A percentile compares a stretch with the other conserved stretches of the same genome.
Evolutionary conservation across 768 basidiomycete genomes (phyloP).

Genomic region (Amanita exitialis): DNA sequence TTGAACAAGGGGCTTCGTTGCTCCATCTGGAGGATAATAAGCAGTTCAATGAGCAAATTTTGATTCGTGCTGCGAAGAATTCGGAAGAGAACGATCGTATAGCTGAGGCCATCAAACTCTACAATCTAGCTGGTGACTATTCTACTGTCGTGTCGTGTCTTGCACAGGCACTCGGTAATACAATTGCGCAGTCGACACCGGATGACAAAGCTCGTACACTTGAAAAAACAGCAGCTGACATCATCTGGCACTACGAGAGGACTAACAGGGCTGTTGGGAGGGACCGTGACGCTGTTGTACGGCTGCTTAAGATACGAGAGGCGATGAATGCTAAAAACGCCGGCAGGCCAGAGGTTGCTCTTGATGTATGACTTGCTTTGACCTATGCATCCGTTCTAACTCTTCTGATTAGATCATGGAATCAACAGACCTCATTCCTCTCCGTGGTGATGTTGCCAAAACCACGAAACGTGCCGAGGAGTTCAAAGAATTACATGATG

Average conservation of each 20-base stretch:
- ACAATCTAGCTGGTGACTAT: constrained; percentile 91
- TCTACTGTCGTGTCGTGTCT: constrained; percentile 81
- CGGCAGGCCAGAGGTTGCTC: constrained; percentile 63
- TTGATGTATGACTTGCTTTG: constrained; percentile 52
- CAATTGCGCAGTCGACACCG: constrained; percentile 52
- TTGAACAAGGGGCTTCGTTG: constrained; percentile 75
- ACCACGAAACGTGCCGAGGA: constrained; percentile 84
- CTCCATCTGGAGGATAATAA: constrained; percentile 58
- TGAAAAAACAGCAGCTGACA: constrained; percentile 69
- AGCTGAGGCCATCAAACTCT: constrained; percentile 88
- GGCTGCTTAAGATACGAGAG: constrained; percentile 71
- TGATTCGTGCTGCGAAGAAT: constrained; percentile 72
- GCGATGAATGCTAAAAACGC: constrained; percentile 68
- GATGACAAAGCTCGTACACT: constrained; percentile 58
- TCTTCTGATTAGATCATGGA: constrained; percentile 60
- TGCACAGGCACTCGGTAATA: constrained; percentile 78
- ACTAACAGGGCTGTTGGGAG: constrained; percentile 64
- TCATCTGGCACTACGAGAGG: constrained; percentile 72
- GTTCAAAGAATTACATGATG: constrained; percentile 80
- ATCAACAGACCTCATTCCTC: constrained; percentile 76
- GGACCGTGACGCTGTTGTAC: constrained; percentile 64
- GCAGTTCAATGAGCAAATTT: constrained; percentile 75
- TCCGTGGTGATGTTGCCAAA: constrained; percentile 75
- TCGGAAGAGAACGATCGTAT: constrained; percentile 79
- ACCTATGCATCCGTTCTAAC: not conserved